Evolutionary conservation across 106 monocot genomes (phyloP).

Genomic region (Dendrobium chrysotoxum): DNA sequence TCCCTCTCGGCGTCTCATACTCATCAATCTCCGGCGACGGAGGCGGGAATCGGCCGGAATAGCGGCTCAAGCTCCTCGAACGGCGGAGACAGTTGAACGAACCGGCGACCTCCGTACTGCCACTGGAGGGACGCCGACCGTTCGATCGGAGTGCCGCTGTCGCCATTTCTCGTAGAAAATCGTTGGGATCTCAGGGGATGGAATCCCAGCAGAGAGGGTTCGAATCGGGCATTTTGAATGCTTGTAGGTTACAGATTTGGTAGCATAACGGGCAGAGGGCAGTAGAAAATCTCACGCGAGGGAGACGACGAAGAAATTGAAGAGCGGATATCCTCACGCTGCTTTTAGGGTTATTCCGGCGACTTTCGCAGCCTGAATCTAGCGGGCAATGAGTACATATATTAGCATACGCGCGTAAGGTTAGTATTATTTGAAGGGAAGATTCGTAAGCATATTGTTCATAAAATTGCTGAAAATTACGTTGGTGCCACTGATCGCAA

Average conservation of each 20-base stretch:
- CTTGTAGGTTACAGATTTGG: not conserved
- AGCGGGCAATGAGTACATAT: too few relatives aligned
- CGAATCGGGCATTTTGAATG: not conserved
- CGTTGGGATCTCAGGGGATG: not conserved
- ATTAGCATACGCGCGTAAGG: not conserved
- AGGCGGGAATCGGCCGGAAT: constrained; percentile 31
- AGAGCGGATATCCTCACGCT: not conserved
- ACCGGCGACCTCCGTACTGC: constrained; percentile 24
- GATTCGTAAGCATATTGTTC: not conserved
- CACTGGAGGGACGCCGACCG: constrained; percentile 14
- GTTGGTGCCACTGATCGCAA: too few relatives aligned
- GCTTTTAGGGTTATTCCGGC: not conserved
- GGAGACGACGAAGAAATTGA: not conserved
- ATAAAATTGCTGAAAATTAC: too few relatives aligned
- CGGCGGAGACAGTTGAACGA: constrained; percentile 42
- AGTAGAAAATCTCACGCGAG: not conserved
- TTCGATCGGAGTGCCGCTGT: constrained; percentile 38
- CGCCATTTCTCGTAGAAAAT: constrained; percentile 24
- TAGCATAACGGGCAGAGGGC: too few relatives aligned
- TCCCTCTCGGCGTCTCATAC: constrained; percentile 41
- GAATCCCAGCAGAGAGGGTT: not conserved
- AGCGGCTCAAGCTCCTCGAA: constrained; percentile 69
- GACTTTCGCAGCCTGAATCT: too few relatives aligned
- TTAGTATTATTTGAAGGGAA: not conserved
- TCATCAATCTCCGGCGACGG: constrained; percentile 28